Conservation (phyloP, 192 early-diverging fungal genomes). For the Dissophora globulifera region DNA sequence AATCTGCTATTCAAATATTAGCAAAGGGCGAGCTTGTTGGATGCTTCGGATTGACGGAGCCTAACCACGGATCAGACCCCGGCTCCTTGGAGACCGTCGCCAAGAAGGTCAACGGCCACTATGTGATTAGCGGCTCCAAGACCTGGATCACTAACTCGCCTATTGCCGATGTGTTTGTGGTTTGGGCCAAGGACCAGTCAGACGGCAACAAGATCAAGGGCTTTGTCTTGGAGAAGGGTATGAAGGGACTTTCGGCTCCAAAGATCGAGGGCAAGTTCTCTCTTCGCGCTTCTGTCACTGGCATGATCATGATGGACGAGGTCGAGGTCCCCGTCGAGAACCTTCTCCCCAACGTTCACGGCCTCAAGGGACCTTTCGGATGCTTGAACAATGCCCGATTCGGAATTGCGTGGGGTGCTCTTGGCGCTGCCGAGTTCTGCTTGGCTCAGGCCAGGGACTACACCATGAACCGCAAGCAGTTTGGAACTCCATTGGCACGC, state of each 20-base stretch:
- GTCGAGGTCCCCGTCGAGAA: constrained; percentile 93
- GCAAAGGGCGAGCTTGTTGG: constrained; percentile 91
- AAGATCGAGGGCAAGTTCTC: constrained; percentile 96
- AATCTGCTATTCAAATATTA: constrained; percentile 24
- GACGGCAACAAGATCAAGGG: constrained; percentile 88
- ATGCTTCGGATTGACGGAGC: constrained; percentile 96
- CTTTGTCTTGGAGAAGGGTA: constrained; percentile 95
- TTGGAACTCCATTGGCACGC: constrained; percentile 89
- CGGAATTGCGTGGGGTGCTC: constrained; percentile 96
- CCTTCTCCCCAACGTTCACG: constrained; percentile 89
- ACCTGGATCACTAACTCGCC: constrained; percentile 99
- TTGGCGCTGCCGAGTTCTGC: constrained; percentile 96
- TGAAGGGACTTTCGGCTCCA: constrained; percentile 90
- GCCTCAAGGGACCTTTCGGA: constrained; percentile 95
- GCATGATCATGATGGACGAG: constrained; percentile 99
- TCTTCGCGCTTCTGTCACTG: constrained; percentile 91
- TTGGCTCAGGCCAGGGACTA: constrained; percentile 90
- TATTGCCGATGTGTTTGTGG: constrained; percentile 94
- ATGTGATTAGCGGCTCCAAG: constrained; percentile 91
- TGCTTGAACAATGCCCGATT: constrained; percentile 98
- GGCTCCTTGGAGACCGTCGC: constrained; percentile 93
- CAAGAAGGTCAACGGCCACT: constrained; percentile 73
- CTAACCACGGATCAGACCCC: constrained; percentile 97
- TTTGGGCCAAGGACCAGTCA: constrained; percentile 92
- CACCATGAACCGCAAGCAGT: constrained; percentile 90